Conservation (phyloP, 2,329 filamentous ascomycete species). For the Penicillium sp. region DNA sequence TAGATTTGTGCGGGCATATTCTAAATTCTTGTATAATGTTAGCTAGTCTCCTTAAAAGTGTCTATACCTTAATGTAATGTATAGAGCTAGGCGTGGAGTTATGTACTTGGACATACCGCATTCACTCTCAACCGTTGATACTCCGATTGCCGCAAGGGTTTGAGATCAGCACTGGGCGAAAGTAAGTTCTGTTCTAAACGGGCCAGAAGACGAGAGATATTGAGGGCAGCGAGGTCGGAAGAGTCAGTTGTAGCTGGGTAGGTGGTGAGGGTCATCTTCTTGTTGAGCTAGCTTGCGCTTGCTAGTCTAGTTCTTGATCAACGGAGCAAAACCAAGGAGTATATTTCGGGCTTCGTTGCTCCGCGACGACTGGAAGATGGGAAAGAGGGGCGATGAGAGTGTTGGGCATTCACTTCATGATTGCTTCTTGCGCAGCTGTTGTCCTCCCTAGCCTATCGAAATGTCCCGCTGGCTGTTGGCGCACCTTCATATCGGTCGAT, state of each 20-base stretch:
- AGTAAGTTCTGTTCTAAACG: constrained; percentile 51
- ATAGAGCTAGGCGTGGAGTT: background rate
- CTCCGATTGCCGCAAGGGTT: constrained; percentile 43
- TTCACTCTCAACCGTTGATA: constrained; percentile 49
- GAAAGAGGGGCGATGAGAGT: constrained; percentile 3
- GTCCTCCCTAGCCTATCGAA: constrained; percentile 8
- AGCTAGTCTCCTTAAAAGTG: background rate
- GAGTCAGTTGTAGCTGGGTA: constrained; percentile 24
- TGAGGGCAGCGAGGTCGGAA: constrained; percentile 42
- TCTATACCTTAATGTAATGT: background rate
- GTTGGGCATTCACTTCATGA: constrained; percentile 18
- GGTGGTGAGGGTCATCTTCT: constrained; percentile 29
- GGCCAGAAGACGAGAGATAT: constrained; percentile 47
- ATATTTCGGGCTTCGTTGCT: background rate
- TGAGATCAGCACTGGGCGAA: constrained; percentile 42
- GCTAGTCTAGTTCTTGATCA: background rate
- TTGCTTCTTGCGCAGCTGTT: constrained; percentile 10
- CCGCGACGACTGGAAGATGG: background rate
- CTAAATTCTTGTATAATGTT: constrained; percentile 43
- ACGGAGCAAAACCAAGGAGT: background rate
- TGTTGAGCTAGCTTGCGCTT: background rate
- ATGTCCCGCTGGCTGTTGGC: background rate
- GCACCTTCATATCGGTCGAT: background rate
- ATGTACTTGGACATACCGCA: constrained; percentile 37
- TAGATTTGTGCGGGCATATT: constrained; percentile 50